Conservation (phyloP, 2,329 filamentous ascomycete species). For the Bipolaris sorokiniana region DNA sequence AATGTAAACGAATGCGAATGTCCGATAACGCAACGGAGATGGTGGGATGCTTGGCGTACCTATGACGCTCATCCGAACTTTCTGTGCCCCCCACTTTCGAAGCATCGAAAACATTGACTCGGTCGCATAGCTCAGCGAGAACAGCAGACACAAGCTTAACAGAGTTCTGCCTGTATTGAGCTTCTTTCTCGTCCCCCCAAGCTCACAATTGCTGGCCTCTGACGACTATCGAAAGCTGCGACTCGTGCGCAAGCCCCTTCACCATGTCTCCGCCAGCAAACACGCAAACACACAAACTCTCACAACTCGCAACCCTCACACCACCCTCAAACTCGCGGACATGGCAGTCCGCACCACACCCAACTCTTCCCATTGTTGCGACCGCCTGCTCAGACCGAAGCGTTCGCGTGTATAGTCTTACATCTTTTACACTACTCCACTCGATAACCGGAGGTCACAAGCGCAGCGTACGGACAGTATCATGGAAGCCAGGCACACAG, state of each 20-base stretch:
- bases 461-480: slow-evolving; percentile 81
- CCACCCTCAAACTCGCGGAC: slow-evolving; percentile 67
- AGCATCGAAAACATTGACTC: slow-evolving; percentile 8
- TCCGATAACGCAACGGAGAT: slow-evolving; percentile 20
- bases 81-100: slow-evolving; percentile 16
- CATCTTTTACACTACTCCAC: slow-evolving; percentile 78
- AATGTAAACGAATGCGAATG: neutral
- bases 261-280: slow-evolving; percentile 27
- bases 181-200: neutral
- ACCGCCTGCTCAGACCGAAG: slow-evolving; percentile 86
- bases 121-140: neutral
- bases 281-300: slow-evolving; percentile 36
- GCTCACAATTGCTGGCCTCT: neutral
- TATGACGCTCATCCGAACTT: slow-evolving; percentile 34
- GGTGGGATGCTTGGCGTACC: slow-evolving; percentile 29
- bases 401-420: slow-evolving; percentile 87
- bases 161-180: too few species aligned
- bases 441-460: slow-evolving; percentile 86
- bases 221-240: neutral
- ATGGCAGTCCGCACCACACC: slow-evolving; percentile 87
- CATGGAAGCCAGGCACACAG: slow-evolving; percentile 79
- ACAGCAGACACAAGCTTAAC: neutral
- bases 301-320: slow-evolving; percentile 58
- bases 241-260: slow-evolving; percentile 9
- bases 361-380: slow-evolving; percentile 83